Base-by-base conservation (phyloP, 148 eudicot species). In the Agrostemma githago region DNA sequence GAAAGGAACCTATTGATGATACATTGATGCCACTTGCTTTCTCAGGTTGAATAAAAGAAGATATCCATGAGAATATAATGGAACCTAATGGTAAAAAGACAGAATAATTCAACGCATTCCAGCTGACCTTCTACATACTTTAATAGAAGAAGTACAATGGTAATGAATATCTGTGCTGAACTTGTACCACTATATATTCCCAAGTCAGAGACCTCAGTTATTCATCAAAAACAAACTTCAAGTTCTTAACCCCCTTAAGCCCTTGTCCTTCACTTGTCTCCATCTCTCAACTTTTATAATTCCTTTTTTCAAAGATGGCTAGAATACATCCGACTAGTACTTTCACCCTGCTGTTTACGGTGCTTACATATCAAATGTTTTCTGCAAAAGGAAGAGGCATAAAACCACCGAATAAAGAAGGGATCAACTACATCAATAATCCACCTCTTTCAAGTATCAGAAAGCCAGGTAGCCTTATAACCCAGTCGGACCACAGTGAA, bases 301-400 rank as follows among this genome's bases (percentile, higher is more conserved):
- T 26, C 8, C 70, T 37, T 42, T 14, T 51, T 74, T 16, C 66
- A 70, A 26, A 37, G 43, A 76, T 77, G 82, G 67, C 68, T 26
- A 70, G n/a, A 56, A 64, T 37, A 53, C 58, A 16, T 64, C 56
- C 74, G 71, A 79, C 66, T 34, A 26, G 39, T 44, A 70, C 56
- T 6, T 57, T 15, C 59, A 54, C 58, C 26, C 15, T 62, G 48
- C 12, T 80, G 6, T 73, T 66, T 51, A 68, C 62, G 40, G 4
- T 80, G 48, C 44, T 76, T 11, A 61, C 51, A 68, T 59, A 48
- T 77, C 83, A 76, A 61, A 72, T 76, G 41, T 60, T 61, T 62
- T 67, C 62, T 40, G 17, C 73, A 38, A 79, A 80, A 71, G 83
- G 80, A 20, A 76, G 79, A 65, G 74, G 40, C 3, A 76, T 80